Conservation (phyloP, 352 stramenopile genomes). For the Pythium rishiriense region DNA sequence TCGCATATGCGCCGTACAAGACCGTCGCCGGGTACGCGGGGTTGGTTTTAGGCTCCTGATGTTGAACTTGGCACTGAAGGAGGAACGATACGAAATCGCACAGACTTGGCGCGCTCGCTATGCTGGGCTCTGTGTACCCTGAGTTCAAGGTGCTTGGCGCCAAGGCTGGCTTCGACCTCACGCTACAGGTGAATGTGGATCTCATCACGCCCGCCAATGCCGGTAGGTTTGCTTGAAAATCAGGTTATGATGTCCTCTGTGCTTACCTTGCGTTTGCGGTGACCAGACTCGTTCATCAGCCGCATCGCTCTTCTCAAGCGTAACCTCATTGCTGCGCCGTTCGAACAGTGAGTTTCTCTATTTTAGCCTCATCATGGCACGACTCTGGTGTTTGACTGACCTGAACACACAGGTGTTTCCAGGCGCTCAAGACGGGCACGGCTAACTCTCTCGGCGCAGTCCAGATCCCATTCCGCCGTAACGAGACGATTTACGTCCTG, state of each 20-base stretch:
- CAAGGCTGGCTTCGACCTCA: conserved; percentile 81
- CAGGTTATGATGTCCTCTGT: neutral
- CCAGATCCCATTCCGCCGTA: conserved; percentile 85
- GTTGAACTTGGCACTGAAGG: conserved; percentile 16
- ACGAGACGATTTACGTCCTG: conserved; percentile 87
- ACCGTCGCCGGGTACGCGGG: conserved; percentile 50
- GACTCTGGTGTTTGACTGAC: neutral
- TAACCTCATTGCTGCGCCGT: conserved; percentile 76
- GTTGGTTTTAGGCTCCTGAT: neutral
- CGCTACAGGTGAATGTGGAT: conserved; percentile 77
- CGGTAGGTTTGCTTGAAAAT: conserved; percentile 33
- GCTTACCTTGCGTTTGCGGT: neutral
- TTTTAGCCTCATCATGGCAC: neutral
- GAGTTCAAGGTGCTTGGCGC: conserved; percentile 68
- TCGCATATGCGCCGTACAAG: conserved; percentile 81
- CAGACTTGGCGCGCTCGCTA: conserved; percentile 67
- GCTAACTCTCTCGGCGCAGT: conserved; percentile 54
- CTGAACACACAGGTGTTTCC: conserved; percentile 49
- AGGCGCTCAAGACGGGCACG: conserved; percentile 69
- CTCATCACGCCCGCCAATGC: conserved; percentile 68
- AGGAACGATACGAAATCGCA: conserved; percentile 7
- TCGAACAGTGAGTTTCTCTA: conserved; percentile 52
- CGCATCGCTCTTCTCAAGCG: conserved; percentile 80
- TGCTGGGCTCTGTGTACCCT: conserved; percentile 72
- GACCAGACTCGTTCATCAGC: conserved; percentile 68